These are phyloP conservation scores for Lactarius hengduanensis DNA, from an alignment of 768 basidiomycete genomes.

Conservation along the genomic window DNA sequence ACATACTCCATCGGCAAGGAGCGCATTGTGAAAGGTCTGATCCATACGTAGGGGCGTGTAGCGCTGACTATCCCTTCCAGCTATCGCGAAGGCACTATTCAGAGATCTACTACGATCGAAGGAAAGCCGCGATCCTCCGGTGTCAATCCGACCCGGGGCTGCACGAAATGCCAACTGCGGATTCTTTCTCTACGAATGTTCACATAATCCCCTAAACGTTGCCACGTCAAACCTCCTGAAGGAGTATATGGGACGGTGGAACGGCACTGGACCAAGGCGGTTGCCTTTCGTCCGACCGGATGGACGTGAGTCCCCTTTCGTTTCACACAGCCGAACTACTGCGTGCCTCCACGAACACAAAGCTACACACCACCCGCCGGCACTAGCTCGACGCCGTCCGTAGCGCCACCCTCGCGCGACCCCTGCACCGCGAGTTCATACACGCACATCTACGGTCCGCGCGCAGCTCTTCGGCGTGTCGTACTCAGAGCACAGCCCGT, in stretches of 20 bases:
- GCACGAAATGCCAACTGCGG: conserved; percentile 67
- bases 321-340: too few relatives aligned
- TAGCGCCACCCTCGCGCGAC: conserved; percentile 67
- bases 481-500: conserved; percentile 96
- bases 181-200: conserved; percentile 75
- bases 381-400: conserved; percentile 57
- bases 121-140: conserved; percentile 80
- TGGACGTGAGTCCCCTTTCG: conserved; percentile 33
- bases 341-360: background rate
- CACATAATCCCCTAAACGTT: conserved; percentile 76
- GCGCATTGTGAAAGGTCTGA: conserved; percentile 87
- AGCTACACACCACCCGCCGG: conserved; percentile 71
- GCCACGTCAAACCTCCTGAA: conserved; percentile 77
- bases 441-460: conserved; percentile 64
- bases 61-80: too few relatives aligned
- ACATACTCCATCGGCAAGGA: conserved; percentile 99
- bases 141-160: conserved; percentile 86
- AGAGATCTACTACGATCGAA: conserved; percentile 85
- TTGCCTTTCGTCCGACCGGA: too few relatives aligned
- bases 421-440: conserved; percentile 68
- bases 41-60: background rate
- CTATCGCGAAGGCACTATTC: conserved; percentile 36
- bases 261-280: conserved; percentile 48
- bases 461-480: conserved; percentile 80
- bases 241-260: conserved; percentile 71